These are phyloP conservation scores for Phaffomyces opuntiae DNA, from an alignment of 805 yeast species.

Conservation along the genomic window DNA sequence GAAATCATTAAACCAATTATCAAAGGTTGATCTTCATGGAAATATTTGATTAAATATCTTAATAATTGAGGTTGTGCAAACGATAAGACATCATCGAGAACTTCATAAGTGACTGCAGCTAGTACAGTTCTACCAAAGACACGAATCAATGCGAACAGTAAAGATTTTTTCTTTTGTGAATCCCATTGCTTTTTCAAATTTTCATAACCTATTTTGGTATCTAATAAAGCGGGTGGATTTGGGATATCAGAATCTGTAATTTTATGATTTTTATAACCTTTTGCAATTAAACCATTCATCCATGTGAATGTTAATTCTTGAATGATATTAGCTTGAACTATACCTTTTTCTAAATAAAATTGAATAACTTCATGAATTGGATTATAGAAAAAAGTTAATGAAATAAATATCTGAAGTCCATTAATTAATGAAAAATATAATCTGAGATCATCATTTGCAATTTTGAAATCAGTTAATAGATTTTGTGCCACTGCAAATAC, in stretches of 20 bases:
- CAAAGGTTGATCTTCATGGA: slow-evolving; percentile 37
- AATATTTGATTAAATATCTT: slow-evolving; percentile 53
- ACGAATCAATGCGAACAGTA: slow-evolving; percentile 51
- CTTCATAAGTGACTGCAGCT: slow-evolving; percentile 67
- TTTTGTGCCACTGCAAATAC: slow-evolving; percentile 36
- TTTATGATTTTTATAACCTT: slow-evolving; percentile 52
- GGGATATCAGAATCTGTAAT: slow-evolving; percentile 66
- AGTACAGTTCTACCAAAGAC: slow-evolving; percentile 72
- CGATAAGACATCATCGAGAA: slow-evolving; percentile 68
- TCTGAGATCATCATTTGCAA: slow-evolving; percentile 17
- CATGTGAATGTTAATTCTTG: slow-evolving; percentile 77
- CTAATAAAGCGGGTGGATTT: slow-evolving; percentile 60
- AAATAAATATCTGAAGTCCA: slow-evolving; percentile 24
- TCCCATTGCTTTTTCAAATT: slow-evolving; percentile 57
- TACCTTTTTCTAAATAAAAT: slow-evolving; percentile 30
- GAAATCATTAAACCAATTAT: slow-evolving; percentile 55
- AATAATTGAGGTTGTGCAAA: slow-evolving; percentile 85
- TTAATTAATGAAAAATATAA: slow-evolving; percentile 25
- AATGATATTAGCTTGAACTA: slow-evolving; percentile 60
- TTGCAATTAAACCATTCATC: slow-evolving; percentile 82
- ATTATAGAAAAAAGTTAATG: slow-evolving; percentile 28
- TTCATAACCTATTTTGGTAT: slow-evolving; percentile 44
- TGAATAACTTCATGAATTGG: slow-evolving; percentile 35
- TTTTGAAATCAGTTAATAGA: slow-evolving; percentile 23
- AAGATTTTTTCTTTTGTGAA: slow-evolving; percentile 41